A percentile compares a stretch with the other conserved stretches of the same genome.
Conservation (phyloP, 805 yeast species). For the Saturnispora diversa region DNA sequence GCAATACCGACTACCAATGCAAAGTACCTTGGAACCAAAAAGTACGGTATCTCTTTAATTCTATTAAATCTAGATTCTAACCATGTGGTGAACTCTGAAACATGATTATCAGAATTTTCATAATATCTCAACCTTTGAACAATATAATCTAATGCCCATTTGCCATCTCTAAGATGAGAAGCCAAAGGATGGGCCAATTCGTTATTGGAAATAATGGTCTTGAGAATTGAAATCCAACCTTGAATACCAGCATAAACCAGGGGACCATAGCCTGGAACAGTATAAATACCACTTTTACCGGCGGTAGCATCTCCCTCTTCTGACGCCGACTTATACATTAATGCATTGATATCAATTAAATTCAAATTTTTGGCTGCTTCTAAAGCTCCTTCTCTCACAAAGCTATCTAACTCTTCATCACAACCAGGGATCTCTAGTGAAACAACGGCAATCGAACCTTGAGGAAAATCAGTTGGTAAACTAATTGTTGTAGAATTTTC, state of each 20-base stretch:
- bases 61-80: slow-evolving; percentile 53
- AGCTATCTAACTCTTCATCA: slow-evolving; percentile 55
- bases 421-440: slow-evolving; percentile 63
- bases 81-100: slow-evolving; percentile 61
- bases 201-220: slow-evolving; percentile 54
- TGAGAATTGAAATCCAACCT: slow-evolving; percentile 78
- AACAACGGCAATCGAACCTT: slow-evolving; percentile 84
- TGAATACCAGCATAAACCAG: slow-evolving; percentile 85
- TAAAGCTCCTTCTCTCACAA: slow-evolving; percentile 65
- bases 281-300: slow-evolving; percentile 67
- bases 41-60: slow-evolving; percentile 63
- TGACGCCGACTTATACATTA: slow-evolving; percentile 70
- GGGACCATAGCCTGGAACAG: slow-evolving; percentile 64
- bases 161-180: slow-evolving; percentile 70
- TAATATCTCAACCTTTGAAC: slow-evolving; percentile 55
- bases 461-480: slow-evolving; percentile 63
- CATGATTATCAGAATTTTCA: slow-evolving; percentile 34
- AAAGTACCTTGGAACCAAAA: slow-evolving; percentile 80
- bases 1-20: slow-evolving; percentile 74
- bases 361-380: slow-evolving; percentile 57
- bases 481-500: slow-evolving; percentile 43
- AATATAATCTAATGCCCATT: slow-evolving; percentile 83
- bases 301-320: slow-evolving; percentile 80
- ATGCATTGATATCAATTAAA: slow-evolving; percentile 63
- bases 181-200: slow-evolving; percentile 80